These are phyloP conservation scores for Solidago caesia DNA, from an alignment of 129 eudicot genomes.

Conservation along the genomic window DNA sequence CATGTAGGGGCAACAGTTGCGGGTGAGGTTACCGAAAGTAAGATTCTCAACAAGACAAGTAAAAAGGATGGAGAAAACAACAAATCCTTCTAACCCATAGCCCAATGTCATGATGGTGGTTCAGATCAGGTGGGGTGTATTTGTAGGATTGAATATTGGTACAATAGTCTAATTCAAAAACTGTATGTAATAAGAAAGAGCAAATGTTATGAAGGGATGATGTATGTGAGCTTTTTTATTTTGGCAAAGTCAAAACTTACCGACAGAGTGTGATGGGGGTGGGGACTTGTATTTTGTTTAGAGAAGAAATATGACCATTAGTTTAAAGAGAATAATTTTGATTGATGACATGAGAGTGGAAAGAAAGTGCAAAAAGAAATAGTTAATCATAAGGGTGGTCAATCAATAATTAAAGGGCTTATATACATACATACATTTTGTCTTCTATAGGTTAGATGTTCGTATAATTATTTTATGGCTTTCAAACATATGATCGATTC, in stretches of 20 bases:
- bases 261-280: constrained; percentile 38
- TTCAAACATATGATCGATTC: neutral
- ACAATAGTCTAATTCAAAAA: neutral
- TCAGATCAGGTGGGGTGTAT: constrained; percentile 4
- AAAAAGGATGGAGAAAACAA: constrained; percentile 30
- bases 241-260: constrained; percentile 33
- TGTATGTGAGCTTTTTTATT: neutral
- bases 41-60: constrained; percentile 33
- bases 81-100: constrained; percentile 27
- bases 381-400: constrained; percentile 17
- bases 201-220: neutral
- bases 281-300: constrained; percentile 27
- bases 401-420: constrained; percentile 27
- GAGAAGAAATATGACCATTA: constrained; percentile 34
- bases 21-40: constrained; percentile 18
- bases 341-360: constrained; percentile 28
- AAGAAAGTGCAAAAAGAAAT: constrained; percentile 32
- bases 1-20: constrained; percentile 5
- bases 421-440: neutral
- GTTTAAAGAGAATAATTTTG: constrained; percentile 32
- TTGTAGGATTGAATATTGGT: constrained; percentile 13
- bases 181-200: neutral
- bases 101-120: constrained; percentile 19
- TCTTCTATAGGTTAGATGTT: constrained; percentile 1
- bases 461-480: constrained; percentile 9